phyloP scores from a whole-genome alignment of 2,329 filamentous ascomycete genomes.

The Penicillium sp. region DNA sequence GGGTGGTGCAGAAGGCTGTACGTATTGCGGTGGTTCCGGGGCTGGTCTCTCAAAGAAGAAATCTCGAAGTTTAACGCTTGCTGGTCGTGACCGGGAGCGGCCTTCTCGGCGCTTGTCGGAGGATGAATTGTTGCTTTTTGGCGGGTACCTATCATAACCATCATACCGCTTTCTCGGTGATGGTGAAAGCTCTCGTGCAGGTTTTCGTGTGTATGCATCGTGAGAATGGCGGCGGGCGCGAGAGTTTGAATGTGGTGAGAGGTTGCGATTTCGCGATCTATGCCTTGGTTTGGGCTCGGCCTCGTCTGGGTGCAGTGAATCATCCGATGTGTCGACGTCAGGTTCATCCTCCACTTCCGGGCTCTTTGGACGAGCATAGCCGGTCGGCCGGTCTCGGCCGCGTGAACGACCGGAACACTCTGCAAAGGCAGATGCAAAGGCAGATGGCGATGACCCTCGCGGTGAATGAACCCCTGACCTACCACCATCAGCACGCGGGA shows the following conservation, averaged over 20 bases:
- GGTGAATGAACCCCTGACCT: constrained; percentile 21
- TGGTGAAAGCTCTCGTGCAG: constrained; percentile 26
- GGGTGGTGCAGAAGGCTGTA: constrained; percentile 14
- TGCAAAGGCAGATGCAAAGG: constrained; percentile 14
- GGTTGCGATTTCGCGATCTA: constrained; percentile 19
- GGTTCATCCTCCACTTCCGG: constrained; percentile 17
- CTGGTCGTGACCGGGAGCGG: constrained; percentile 13
- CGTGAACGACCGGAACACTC: constrained; percentile 17
- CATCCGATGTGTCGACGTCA: constrained; percentile 28
- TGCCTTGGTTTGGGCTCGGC: constrained; percentile 9
- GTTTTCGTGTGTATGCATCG: constrained; percentile 32
- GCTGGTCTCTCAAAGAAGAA: constrained; percentile 23
- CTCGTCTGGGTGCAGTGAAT: constrained; percentile 11
- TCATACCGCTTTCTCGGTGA: constrained; percentile 4
- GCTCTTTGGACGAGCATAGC: constrained; percentile 17
- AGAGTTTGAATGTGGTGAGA: constrained; percentile 25
- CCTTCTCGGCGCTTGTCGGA: constrained; percentile 11
- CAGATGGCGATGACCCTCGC: constrained; percentile 26
- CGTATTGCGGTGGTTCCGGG: constrained; percentile 16
- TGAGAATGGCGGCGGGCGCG: constrained; percentile 35
- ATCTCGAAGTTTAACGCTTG: constrained; percentile 24
- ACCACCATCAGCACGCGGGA: constrained; percentile 16
- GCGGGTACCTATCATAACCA: constrained; percentile 10
- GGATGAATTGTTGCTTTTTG: constrained; percentile 10
- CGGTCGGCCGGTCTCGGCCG: constrained; percentile 20